Conservation (phyloP, 176 grass and related monocot genomes). For the Lolium multiflorum region DNA sequence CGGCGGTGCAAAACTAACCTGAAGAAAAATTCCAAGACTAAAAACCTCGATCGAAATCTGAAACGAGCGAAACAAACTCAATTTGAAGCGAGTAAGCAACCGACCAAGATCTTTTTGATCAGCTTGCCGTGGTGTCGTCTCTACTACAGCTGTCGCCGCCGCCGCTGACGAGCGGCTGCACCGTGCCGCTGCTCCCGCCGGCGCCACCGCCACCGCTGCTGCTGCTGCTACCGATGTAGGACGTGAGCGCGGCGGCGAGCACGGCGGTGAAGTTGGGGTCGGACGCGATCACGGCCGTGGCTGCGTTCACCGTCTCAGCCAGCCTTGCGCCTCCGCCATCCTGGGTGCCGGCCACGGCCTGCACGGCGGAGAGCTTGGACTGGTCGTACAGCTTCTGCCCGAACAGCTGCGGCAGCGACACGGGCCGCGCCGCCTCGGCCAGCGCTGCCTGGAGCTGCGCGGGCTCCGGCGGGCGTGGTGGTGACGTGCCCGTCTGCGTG, state of each 20-base stretch:
- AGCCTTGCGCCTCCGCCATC: conserved; percentile 37
- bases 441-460: conserved; percentile 57
- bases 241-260: conserved; percentile 77
- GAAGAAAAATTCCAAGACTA: not conserved
- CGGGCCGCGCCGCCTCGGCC: conserved; percentile 32
- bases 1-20: not conserved
- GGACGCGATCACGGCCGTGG: conserved; percentile 69
- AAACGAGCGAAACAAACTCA: not conserved
- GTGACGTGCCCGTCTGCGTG: conserved; percentile 49
- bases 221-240: conserved; percentile 61
- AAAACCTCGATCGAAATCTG: conserved; percentile 1
- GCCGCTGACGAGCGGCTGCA: conserved; percentile 37
- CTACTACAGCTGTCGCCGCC: conserved; percentile 40
- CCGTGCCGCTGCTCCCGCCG: conserved; percentile 41
- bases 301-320: conserved; percentile 68
- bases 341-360: conserved; percentile 46
- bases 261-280: conserved; percentile 85
- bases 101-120: not conserved
- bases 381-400: conserved; percentile 73
- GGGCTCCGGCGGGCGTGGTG: conserved; percentile 44
- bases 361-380: conserved; percentile 65
- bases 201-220: conserved; percentile 11
- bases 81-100: not conserved
- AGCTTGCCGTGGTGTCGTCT: conserved; percentile 37
- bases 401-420: conserved; percentile 53